Evolutionary conservation across 805 yeast genomes (phyloP), one percentile per base, ranked within the genome.

Genomic region (Sungouiella thailandica): DNA sequence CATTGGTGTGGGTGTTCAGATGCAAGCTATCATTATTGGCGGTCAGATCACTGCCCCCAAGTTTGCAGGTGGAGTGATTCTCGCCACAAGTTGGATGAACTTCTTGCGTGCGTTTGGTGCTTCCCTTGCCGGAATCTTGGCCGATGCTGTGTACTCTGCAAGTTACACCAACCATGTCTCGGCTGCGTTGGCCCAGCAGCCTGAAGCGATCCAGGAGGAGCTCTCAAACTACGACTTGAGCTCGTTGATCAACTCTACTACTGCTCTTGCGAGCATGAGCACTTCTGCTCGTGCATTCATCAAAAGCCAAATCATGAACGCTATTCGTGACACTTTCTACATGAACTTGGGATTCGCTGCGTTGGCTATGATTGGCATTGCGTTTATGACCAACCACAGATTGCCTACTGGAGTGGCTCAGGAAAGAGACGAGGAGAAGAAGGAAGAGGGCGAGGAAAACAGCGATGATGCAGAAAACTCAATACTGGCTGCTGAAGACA

Each of bases 41-140:
- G 60, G 72, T 2, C 78, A 75, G 44, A 50, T 75, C 7, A 54
- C 62, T 15, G 75, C 76, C 8, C 78, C 81, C 22, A 70, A 73
- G 39, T 50, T 59, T 1, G 64, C 72, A 5, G 80, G 80, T 11
- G 64, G 70, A 3, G 59, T 63, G 5, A 70, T 76, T 29, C 49
- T 74, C 52, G 60, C 73, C 2, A 72, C 78, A 4, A 53, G 76
- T 1, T 57, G 65, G 31, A 35, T 70, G 36, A 61, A 64, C 40
- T 72, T 71, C 46, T 49, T 52, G 11, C 65, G 80, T 43, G 51
- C 70, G 1, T 40, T 74, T 12, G 73, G 72, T 14, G 70, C 73
- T 28, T 60, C 78, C 2, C 24, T 75, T 18, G 65, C 71, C 17
- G 58, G 70, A 3, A 60, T 57, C 24, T 50, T 70, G 13, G 62